Evolutionary conservation across 2,329 filamentous ascomycete genomes (phyloP).

Genomic region (Alternaria brassicae): DNA sequence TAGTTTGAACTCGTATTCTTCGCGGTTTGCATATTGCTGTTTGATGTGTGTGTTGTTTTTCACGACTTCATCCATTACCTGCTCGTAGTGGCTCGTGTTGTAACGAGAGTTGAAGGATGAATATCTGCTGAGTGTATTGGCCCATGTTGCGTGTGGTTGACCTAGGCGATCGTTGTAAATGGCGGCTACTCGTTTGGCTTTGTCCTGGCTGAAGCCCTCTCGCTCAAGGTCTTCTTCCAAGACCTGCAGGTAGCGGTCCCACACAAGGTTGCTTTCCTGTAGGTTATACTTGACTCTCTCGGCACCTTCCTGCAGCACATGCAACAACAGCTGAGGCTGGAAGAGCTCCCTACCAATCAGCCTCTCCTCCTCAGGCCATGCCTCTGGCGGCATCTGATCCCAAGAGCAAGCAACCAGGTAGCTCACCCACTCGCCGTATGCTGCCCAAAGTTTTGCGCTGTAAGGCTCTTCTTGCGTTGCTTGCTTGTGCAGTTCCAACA

Average conservation of each 20-base stretch:
- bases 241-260: constrained; percentile 79
- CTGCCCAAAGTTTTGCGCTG: constrained; percentile 76
- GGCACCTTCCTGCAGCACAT: constrained; percentile 75
- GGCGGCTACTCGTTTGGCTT: constrained; percentile 69
- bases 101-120: constrained; percentile 77
- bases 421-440: constrained; percentile 81
- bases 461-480: constrained; percentile 75
- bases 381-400: constrained; percentile 55
- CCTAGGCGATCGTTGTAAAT: constrained; percentile 74
- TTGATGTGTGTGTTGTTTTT: constrained; percentile 69
- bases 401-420: constrained; percentile 71
- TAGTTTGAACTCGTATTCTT: constrained; percentile 72
- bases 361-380: constrained; percentile 71
- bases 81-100: constrained; percentile 74
- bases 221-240: constrained; percentile 71
- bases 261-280: constrained; percentile 77
- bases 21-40: constrained; percentile 68
- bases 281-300: constrained; percentile 76
- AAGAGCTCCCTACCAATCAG: constrained; percentile 74
- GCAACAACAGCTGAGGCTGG: constrained; percentile 69
- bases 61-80: constrained; percentile 73
- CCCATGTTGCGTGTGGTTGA: constrained; percentile 77
- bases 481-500: constrained; percentile 75
- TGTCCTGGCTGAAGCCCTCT: constrained; percentile 60
- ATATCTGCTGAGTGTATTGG: constrained; percentile 75